A percentile compares a stretch with the other conserved stretches of the same genome.
These are phyloP conservation scores for Ophiostoma pallidulum DNA, from an alignment of 2,329 filamentous ascomycete genomes.

Conservation along the genomic window DNA sequence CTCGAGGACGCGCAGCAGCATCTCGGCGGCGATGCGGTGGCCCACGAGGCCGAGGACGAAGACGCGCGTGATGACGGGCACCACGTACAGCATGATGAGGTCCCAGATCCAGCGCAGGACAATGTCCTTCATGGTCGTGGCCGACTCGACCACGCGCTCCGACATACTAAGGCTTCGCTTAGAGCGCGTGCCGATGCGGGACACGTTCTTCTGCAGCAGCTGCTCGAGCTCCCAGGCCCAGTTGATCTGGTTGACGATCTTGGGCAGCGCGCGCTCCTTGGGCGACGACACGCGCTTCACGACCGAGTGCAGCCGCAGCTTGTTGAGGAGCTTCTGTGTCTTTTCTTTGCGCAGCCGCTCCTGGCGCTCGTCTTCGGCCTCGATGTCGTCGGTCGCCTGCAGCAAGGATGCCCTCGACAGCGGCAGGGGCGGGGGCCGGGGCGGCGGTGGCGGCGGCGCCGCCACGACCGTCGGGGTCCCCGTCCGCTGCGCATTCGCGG, in stretches of 20 bases:
- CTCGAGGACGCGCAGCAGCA: slow-evolving; percentile 69
- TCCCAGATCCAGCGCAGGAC: slow-evolving; percentile 60
- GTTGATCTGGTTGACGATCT: slow-evolving; percentile 88
- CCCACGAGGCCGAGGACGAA: slow-evolving; percentile 73
- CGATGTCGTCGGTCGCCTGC: slow-evolving; percentile 38
- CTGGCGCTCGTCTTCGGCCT: slow-evolving; percentile 63
- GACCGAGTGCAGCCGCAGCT: slow-evolving; percentile 81
- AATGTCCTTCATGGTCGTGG: slow-evolving; percentile 73
- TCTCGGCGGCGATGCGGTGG: slow-evolving; percentile 72
- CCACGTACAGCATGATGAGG: slow-evolving; percentile 62
- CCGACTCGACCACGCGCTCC: slow-evolving; percentile 88
- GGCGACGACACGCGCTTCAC: slow-evolving; percentile 64
- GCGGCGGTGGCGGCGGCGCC: neutral
- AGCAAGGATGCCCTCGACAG: slow-evolving; percentile 5
- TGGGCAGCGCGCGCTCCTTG: slow-evolving; percentile 71
- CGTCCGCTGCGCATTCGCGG: slow-evolving; percentile 14
- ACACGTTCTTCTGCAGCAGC: slow-evolving; percentile 80
- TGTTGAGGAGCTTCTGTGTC: slow-evolving; percentile 64
- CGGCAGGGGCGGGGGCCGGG: slow-evolving; percentile 18
- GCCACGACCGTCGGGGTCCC: neutral
- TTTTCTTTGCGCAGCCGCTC: slow-evolving; percentile 48
- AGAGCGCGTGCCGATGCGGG: slow-evolving; percentile 69
- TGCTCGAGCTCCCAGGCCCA: slow-evolving; percentile 86
- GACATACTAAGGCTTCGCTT: slow-evolving; percentile 86
- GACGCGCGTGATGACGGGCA: slow-evolving; percentile 61